phyloP scores from a whole-genome alignment of 306 rosid species.

The Lagenaria siceraria region DNA sequence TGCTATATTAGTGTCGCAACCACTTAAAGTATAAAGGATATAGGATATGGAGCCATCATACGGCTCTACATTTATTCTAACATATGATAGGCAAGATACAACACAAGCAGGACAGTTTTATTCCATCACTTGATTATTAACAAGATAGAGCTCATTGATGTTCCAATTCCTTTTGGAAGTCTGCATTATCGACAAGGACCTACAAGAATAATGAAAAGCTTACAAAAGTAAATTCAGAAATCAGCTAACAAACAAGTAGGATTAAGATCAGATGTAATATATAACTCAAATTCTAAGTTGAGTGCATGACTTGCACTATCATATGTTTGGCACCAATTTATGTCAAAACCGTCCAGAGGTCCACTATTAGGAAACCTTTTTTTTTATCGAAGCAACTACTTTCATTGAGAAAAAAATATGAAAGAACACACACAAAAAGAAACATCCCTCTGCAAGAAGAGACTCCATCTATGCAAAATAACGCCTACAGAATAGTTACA shows the following conservation, averaged over 20 bases:
- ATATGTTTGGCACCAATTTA: background rate
- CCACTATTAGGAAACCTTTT: no score
- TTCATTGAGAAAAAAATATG: no score
- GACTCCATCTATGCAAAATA: no score
- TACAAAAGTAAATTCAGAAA: background rate
- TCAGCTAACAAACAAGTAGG: background rate
- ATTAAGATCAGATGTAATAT: background rate
- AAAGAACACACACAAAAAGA: no score
- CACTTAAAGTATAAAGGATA: background rate
- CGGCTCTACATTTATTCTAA: conserved; percentile 1
- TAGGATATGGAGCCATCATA: background rate
- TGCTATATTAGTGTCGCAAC: background rate
- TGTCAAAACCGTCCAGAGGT: background rate
- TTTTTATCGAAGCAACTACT: no score
- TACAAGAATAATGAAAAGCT: conserved; percentile 14
- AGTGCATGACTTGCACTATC: background rate
- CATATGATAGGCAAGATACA: background rate
- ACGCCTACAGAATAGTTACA: no score
- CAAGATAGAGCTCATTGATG: conserved; percentile 21
- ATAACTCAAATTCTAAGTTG: background rate
- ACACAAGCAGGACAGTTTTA: background rate
- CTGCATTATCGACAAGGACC: conserved; percentile 85
- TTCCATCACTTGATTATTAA: background rate
- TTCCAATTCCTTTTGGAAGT: conserved; percentile 84
- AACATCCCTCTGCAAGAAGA: no score